A percentile compares a stretch with the other conserved stretches of the same genome.
Conservation (phyloP, 2,329 filamentous ascomycete genomes). For the Pleoardoris graminearum region DNA sequence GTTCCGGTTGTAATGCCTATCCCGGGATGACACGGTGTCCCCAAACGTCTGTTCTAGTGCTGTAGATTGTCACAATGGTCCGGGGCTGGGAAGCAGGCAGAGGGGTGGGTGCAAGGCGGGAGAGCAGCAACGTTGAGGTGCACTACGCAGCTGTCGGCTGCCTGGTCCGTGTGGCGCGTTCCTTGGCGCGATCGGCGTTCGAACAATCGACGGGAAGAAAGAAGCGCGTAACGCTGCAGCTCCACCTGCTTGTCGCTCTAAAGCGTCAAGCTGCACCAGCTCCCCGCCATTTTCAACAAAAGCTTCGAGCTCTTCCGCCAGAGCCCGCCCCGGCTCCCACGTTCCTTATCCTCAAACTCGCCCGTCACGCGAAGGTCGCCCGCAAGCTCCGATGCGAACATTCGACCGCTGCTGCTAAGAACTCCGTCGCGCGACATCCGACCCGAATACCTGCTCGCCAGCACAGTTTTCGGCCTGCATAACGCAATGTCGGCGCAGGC, state of each 20-base stretch:
- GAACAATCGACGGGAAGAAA: conserved; percentile 17
- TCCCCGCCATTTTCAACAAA: conserved; percentile 26
- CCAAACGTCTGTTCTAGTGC: no score
- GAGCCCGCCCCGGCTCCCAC: conserved; percentile 29
- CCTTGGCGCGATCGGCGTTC: conserved; percentile 11
- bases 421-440: conserved; percentile 33
- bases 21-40: no score
- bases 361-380: conserved; percentile 19
- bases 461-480: conserved; percentile 69
- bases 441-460: conserved; percentile 32
- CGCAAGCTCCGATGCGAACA: conserved; percentile 32
- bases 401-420: conserved; percentile 23
- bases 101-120: background rate
- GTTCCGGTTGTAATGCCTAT: no score
- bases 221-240: conserved; percentile 10
- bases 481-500: conserved; percentile 47
- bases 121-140: conserved; percentile 15
- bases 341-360: conserved; percentile 25
- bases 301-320: conserved; percentile 29
- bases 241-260: conserved; percentile 27
- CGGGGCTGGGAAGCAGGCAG: no score
- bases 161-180: conserved; percentile 12
- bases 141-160: conserved; percentile 31
- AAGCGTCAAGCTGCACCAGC: conserved; percentile 23
- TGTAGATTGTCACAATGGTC: no score